Evolutionary conservation across 352 stramenopile genomes (phyloP).

Genomic region (Phytopythium ostracodes): DNA sequence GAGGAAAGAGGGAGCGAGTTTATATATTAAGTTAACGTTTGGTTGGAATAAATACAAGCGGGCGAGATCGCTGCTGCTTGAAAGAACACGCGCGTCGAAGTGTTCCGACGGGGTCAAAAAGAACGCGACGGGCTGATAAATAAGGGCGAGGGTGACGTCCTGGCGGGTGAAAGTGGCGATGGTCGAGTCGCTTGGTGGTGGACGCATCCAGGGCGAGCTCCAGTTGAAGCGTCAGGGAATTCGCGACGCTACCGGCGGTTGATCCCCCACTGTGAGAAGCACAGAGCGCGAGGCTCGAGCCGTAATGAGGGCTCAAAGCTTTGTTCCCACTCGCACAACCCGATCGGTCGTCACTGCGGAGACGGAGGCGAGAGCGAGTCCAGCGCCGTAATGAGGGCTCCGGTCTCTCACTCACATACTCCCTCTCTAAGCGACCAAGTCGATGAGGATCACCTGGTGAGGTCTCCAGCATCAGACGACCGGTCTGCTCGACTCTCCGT

Average conservation of each 20-base stretch:
- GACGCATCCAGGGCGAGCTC: not conserved
- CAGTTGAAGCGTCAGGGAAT: not conserved
- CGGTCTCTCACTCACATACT: not conserved
- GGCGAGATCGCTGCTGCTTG: not conserved
- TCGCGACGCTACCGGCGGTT: not conserved
- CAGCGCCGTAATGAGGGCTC: conserved; percentile 24
- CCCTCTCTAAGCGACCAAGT: not conserved
- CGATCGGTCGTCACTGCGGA: not conserved
- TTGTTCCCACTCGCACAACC: not conserved
- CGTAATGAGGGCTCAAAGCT: conserved; percentile 7
- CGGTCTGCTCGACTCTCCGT: conserved; percentile 11
- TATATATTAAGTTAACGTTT: conserved; percentile 1
- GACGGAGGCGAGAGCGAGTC: not conserved
- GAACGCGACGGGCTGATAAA: not conserved
- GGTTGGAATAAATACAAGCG: conserved; percentile 1
- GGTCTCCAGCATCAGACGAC: not conserved
- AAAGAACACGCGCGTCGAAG: not conserved
- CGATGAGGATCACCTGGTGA: not conserved
- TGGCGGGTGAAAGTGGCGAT: too few relatives aligned
- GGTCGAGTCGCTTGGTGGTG: not conserved
- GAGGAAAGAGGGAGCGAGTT: not conserved
- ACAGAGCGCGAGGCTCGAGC: not conserved
- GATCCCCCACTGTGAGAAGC: not conserved
- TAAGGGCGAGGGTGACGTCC: not conserved
- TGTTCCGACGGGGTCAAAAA: not conserved